A percentile compares a stretch with the other conserved stretches of the same genome.
Conservation (phyloP, 2,329 filamentous ascomycete species). For the Curvularia eragrostidis region DNA sequence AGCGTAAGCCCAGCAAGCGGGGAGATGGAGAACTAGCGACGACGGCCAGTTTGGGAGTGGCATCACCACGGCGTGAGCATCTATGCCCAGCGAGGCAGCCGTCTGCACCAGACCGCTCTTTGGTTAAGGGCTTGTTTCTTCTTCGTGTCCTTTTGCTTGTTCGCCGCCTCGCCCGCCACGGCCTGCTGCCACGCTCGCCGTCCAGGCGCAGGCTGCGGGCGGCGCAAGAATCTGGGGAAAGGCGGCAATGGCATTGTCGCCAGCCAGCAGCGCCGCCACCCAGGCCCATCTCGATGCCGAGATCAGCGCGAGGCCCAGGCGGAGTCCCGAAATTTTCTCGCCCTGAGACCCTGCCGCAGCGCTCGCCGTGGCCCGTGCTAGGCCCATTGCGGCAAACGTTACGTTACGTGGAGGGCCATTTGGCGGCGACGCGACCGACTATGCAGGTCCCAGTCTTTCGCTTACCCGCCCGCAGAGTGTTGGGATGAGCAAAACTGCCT, state of each 20-base stretch:
- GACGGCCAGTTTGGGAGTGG: constrained; percentile 28
- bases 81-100: constrained; percentile 25
- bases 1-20: constrained; percentile 12
- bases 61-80: constrained; percentile 38
- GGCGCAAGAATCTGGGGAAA: constrained; percentile 31
- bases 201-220: neutral
- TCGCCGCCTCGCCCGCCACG: neutral
- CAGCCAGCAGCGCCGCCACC: constrained; percentile 31
- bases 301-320: constrained; percentile 28
- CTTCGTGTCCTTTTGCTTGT: neutral
- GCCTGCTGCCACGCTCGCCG: neutral
- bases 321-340: constrained; percentile 40
- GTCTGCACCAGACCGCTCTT: constrained; percentile 31
- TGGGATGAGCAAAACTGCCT: constrained; percentile 24
- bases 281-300: constrained; percentile 27
- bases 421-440: constrained; percentile 30
- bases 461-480: constrained; percentile 33
- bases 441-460: constrained; percentile 46
- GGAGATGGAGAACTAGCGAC: constrained; percentile 25
- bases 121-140: neutral
- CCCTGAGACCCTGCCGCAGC: constrained; percentile 25
- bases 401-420: constrained; percentile 21
- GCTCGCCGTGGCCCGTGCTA: constrained; percentile 22
- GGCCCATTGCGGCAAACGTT: constrained; percentile 30
- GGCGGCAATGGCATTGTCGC: neutral